phyloP scores from a whole-genome alignment of 1,284 basidiomycete genomes.

The Inonotus hispidus region DNA sequence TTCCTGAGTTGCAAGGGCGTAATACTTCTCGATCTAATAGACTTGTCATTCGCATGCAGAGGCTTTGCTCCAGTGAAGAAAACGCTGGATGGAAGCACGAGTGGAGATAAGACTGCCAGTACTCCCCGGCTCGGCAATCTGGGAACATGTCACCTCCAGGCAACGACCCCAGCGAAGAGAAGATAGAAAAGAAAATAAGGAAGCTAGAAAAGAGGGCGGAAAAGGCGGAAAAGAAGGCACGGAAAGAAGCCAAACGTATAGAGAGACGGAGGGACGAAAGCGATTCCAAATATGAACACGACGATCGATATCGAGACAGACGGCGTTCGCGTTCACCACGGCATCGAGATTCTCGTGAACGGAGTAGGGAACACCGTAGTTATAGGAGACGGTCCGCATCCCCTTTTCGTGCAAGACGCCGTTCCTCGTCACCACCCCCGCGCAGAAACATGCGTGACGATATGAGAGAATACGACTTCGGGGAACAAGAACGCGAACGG shows the following conservation, averaged over 20 bases:
- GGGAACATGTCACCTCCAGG: slow-evolving; percentile 2
- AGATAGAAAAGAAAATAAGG: slow-evolving; percentile 22
- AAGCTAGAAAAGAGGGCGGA: slow-evolving; percentile 23
- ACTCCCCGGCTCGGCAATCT: slow-evolving; percentile 5
- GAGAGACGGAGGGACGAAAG: slow-evolving; percentile 8
- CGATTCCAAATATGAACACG: slow-evolving; percentile 7
- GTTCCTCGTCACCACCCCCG: not conserved
- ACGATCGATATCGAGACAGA: slow-evolving; percentile 5
- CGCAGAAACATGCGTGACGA: not conserved
- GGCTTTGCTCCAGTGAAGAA: slow-evolving; percentile 27
- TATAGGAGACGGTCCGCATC: slow-evolving; percentile 2
- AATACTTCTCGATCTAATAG: not conserved
- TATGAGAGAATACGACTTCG: not conserved
- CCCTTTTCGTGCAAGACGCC: not conserved
- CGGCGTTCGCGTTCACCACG: slow-evolving; percentile 13
- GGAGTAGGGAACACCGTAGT: not conserved
- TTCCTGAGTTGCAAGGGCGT: not conserved
- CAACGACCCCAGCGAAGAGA: slow-evolving; percentile 10
- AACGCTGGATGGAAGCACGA: slow-evolving; percentile 17
- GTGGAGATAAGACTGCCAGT: not conserved
- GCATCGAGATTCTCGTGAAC: slow-evolving; percentile 5
- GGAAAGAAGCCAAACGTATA: slow-evolving; percentile 14
- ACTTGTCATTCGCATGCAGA: slow-evolving; percentile 13
- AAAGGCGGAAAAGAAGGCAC: slow-evolving; percentile 19
- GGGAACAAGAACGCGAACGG: slow-evolving; percentile 8